Evolutionary conservation across 2,329 filamentous ascomycete species (phyloP), one percentile per base, ranked within the genome.

Genomic region (Akanthomyces muscarius): DNA sequence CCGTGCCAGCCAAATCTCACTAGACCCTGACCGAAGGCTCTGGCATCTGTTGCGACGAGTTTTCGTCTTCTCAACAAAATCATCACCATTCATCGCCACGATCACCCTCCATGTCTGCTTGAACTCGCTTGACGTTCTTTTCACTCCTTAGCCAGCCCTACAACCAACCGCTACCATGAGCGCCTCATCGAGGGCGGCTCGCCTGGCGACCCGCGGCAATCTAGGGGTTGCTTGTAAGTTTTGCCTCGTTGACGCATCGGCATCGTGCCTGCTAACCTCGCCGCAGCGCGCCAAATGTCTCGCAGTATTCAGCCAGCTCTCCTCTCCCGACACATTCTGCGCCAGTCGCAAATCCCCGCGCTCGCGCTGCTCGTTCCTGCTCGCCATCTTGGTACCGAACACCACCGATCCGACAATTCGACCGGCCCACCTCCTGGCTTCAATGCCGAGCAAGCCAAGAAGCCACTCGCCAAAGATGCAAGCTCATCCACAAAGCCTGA

Each of bases 391-490:
- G 80, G 82, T 53, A 89, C 86, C 69, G 84, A 87, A 64, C 81
- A 84, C 66, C 84, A 86, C 72, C 78, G 79, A 62, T 74, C 81
- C 60, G 77, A 81, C 64, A 73, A 77, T 30, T 75, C 76, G 42
- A 79, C 83, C 61, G 87, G 60, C 25, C 93, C 92, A 51, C 93
- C 93, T 63, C 93, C 92, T 16, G 93, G 93, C 33, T 97, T 97
- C 81, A 93, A 95, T 73, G 81, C 90, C n/a, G 88, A 94, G 71
- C 83, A 92, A 78, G 93, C 93, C 68, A 94, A 92, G 84, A 94
- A 92, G 74, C 90, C 92, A 14, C 80, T 95, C 54, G 77, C 86
- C 2, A 85, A 86, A 71, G 85, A 89, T 62, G 70, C 72, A 36
- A 67, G 70, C 44, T 69, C 75, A 23, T 66, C 73, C 14, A 67